Conservation (phyloP, 2,329 filamentous ascomycete species). For the Exophiala xenobiotica region DNA sequence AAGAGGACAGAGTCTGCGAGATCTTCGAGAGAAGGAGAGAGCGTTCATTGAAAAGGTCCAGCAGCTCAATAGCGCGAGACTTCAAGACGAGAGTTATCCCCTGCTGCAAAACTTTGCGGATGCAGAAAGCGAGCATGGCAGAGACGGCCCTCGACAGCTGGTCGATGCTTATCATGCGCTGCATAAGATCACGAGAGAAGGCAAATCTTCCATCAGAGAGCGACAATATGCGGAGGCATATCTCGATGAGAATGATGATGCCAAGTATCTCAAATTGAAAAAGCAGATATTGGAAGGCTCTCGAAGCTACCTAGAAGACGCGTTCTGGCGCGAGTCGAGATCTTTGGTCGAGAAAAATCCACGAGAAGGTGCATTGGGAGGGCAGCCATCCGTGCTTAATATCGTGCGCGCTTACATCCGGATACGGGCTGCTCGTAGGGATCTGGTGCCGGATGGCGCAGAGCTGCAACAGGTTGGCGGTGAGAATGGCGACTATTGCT, state of each 20-base stretch:
- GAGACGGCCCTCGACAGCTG: conserved; percentile 71
- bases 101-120: conserved; percentile 73
- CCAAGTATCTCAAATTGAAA: conserved; percentile 64
- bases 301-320: conserved; percentile 73
- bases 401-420: conserved; percentile 92
- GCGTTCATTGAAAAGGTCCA: conserved; percentile 78
- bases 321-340: conserved; percentile 78
- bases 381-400: conserved; percentile 80
- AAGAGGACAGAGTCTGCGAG: conserved; percentile 67
- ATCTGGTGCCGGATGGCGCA: conserved; percentile 76
- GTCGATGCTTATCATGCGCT: conserved; percentile 81
- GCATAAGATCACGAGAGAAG: conserved; percentile 74
- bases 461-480: conserved; percentile 72
- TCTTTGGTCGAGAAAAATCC: conserved; percentile 77
- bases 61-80: conserved; percentile 70
- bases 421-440: conserved; percentile 74
- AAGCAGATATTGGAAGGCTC: conserved; percentile 80
- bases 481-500: conserved; percentile 71
- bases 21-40: conserved; percentile 78
- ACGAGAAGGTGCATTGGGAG: conserved; percentile 83
- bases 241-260: conserved; percentile 69
- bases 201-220: conserved; percentile 67
- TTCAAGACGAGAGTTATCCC: conserved; percentile 66
- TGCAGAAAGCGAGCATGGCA: conserved; percentile 68
- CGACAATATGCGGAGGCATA: conserved; percentile 76